Evolutionary conservation across 163 green algal species (phyloP).

Genomic region (Scenedesmus sp.): DNA sequence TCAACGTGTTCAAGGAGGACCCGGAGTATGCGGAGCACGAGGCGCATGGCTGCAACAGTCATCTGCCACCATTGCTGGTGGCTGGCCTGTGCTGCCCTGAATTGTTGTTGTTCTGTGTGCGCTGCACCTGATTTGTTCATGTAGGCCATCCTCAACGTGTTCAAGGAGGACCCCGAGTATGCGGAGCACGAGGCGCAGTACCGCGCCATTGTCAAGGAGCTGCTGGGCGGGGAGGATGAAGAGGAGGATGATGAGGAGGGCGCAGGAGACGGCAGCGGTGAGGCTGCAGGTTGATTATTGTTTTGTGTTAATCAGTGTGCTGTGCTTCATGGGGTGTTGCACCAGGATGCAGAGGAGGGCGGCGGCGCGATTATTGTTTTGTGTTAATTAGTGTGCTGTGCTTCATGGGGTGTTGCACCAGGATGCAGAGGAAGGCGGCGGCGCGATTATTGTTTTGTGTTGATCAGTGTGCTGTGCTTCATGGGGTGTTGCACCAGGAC

Average conservation of each 20-base stretch:
- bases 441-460: neutral
- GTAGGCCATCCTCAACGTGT: constrained; percentile 89
- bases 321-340: too few species aligned
- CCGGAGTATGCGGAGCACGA: constrained; percentile 91
- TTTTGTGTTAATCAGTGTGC: too few species aligned
- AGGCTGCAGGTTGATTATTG: too few species aligned
- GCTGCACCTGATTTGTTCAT: constrained; percentile 25
- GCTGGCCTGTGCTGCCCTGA: neutral
- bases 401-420: too few species aligned
- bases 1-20: constrained; percentile 94
- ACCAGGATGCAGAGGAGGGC: too few species aligned
- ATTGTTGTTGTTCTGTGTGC: neutral
- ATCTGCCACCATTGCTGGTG: neutral
- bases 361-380: too few species aligned
- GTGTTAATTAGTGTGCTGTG: too few species aligned
- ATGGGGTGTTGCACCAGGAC: neutral
- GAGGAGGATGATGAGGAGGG: constrained; percentile 56
- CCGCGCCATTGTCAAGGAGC: constrained; percentile 85
- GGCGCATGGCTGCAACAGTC: constrained; percentile 56
- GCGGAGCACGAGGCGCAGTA: constrained; percentile 92
- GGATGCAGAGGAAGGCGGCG: neutral
- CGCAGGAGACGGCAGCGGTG: constrained; percentile 49
- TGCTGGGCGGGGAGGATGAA: constrained; percentile 83
- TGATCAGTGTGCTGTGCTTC: neutral
- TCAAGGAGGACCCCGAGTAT: constrained; percentile 90